These are phyloP conservation scores for Malania oleifera DNA, from an alignment of 164 flowering plant genomes.

Conservation along the genomic window DNA sequence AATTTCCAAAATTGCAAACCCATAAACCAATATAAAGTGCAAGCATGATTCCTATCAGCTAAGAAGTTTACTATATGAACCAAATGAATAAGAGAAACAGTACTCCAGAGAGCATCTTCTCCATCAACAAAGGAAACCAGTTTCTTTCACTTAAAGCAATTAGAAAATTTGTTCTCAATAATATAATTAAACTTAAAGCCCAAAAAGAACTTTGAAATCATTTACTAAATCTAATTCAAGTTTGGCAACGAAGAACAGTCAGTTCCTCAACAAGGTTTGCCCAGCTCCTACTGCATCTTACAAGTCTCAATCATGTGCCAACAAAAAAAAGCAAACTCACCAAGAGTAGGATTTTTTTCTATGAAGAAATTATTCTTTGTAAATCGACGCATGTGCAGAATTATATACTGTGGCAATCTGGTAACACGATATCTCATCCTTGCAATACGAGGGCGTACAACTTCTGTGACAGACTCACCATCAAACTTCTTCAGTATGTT, in stretches of 20 bases:
- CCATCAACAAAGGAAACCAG: neutral
- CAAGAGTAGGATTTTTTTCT: conserved; percentile 96
- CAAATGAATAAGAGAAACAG: neutral
- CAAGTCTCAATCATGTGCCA: neutral
- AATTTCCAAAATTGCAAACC: neutral
- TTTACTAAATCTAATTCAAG: neutral
- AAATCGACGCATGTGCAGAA: conserved; percentile 95
- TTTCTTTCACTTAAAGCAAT: conserved; percentile 1
- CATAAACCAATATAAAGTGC: neutral
- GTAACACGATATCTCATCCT: conserved; percentile 95
- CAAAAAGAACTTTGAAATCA: neutral
- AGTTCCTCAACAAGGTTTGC: neutral
- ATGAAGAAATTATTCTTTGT: conserved; percentile 92
- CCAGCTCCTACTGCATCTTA: neutral
- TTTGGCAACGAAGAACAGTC: neutral
- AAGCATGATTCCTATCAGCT: neutral
- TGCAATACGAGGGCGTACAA: conserved; percentile 88
- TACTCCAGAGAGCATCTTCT: neutral
- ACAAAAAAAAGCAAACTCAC: conserved; percentile 41
- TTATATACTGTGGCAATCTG: conserved; percentile 76
- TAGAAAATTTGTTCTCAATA: neutral
- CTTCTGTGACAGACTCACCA: conserved; percentile 88
- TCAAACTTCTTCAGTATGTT: conserved; percentile 94
- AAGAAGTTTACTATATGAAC: neutral
- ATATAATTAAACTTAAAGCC: neutral